Conservation (phyloP, 1,139 yeast genomes). For the Sugiyamaella sp. region DNA sequence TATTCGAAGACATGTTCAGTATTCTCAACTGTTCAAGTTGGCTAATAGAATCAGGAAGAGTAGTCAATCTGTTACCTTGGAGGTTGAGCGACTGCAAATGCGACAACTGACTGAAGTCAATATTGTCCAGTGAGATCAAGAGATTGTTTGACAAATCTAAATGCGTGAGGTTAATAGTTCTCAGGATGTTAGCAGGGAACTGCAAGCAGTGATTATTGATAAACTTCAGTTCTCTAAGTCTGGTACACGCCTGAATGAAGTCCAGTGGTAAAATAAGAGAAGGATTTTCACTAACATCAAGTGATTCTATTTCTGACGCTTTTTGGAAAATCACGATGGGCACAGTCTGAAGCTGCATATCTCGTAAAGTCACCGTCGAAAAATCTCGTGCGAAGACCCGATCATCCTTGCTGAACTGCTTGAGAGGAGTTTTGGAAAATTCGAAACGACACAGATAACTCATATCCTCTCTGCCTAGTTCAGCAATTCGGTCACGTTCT, state of each 20-base stretch:
- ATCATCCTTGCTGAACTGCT: constrained; percentile 70
- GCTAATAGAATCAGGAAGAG: constrained; percentile 65
- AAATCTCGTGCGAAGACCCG: constrained; percentile 54
- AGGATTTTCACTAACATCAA: constrained; percentile 87
- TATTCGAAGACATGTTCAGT: constrained; percentile 80
- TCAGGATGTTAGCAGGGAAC: constrained; percentile 73
- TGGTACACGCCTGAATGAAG: constrained; percentile 80
- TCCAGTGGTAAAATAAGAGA: constrained; percentile 82
- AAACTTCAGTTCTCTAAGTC: constrained; percentile 66
- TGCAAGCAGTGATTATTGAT: constrained; percentile 72
- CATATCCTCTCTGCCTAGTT: constrained; percentile 85
- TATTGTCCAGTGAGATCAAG: constrained; percentile 38
- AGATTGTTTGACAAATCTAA: constrained; percentile 58
- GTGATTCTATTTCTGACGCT: constrained; percentile 76
- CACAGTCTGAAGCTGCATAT: constrained; percentile 77
- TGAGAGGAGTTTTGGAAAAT: constrained; percentile 66
- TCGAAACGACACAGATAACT: constrained; percentile 85
- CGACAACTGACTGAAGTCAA: constrained; percentile 37
- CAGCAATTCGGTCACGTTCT: constrained; percentile 71
- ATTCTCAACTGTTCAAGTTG: constrained; percentile 57
- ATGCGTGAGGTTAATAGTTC: constrained; percentile 67
- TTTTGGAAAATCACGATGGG: constrained; percentile 83
- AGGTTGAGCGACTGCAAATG: constrained; percentile 39
- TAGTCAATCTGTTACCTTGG: constrained; percentile 74
- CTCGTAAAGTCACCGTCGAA: constrained; percentile 72